Base-by-base conservation (phyloP, 148 eudicot genomes). In the Oxyria digyna region DNA sequence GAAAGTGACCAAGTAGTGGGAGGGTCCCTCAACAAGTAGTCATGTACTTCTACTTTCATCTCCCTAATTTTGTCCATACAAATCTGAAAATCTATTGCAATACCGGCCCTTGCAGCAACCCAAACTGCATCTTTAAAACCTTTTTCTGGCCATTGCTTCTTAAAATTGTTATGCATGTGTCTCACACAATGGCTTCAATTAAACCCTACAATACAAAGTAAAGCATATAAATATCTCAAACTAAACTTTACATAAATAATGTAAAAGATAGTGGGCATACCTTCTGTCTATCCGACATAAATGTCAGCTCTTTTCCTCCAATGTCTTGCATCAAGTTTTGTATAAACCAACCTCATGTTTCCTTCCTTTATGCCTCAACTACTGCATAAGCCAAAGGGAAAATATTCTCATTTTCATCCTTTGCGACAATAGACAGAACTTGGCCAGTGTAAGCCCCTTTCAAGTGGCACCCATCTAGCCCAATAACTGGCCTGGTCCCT, bases 351-450 rank as follows among this genome's bases (percentile, higher is more conserved):
- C 3, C 6, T 70, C 70, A 75, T 11, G 23, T 31, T 0, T 33
- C 11, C 17, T 17, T 37, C 14, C 49, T 55, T 26, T 69, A 69
- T 13, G 48, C 23, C 37, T 69, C 73, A 15, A 70, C 38, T 35
- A 35, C 6, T 3, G 3, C 6, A 35, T 35, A 35, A 35, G 3
- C 6, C 4, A 35, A 4, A 65, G 13, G 18, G 14, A 69, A 42
- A 18, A 70, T 70, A 8, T 49, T 50, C 18, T 70, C 55, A 41
- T 49, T 75, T 13, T 70, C 67, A 69, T 74, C 72, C 21, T 55
- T 0, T 41, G 33, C 0, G 59, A 6, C 6, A 46, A 35, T 23
- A 13, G 46, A 42, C 8, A 74, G 13, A 9, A 33, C 4, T 0
- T 29, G 12, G 11, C 72, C 57, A n/a, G 24, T 41, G 26, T 41